These are phyloP conservation scores for Fusarium subglutinans DNA, from an alignment of 2,329 filamentous ascomycete species.

Conservation along the genomic window DNA sequence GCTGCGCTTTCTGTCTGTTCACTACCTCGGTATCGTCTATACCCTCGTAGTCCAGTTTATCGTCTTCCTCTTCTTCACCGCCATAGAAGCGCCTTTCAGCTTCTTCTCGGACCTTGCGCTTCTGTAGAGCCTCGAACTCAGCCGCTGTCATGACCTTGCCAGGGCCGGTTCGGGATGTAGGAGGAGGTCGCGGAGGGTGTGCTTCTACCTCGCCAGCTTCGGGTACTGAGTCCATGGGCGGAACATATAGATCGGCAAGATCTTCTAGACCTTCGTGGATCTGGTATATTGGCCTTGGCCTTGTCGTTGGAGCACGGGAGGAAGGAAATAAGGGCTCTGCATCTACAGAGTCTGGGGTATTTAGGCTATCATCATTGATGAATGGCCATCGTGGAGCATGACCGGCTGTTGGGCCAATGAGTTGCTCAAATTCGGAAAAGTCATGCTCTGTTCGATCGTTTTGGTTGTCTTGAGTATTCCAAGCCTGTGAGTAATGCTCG, in stretches of 20 bases:
- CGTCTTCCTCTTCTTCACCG: conserved; percentile 10
- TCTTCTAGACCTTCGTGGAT: conserved; percentile 9
- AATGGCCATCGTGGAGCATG: conserved; percentile 24
- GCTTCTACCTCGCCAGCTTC: background rate
- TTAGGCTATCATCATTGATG: conserved; percentile 22
- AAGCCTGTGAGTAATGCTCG: conserved; percentile 18
- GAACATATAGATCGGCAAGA: background rate
- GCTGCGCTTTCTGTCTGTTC: background rate
- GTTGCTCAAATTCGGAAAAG: background rate
- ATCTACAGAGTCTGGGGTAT: background rate
- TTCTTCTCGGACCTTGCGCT: background rate
- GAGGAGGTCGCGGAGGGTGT: background rate
- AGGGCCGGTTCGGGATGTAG: background rate
- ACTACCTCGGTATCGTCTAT: conserved; percentile 2
- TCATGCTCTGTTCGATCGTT: background rate
- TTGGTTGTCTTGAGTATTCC: background rate
- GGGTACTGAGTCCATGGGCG: background rate
- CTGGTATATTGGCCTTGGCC: background rate
- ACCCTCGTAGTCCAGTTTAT: conserved; percentile 14
- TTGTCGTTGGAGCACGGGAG: background rate
- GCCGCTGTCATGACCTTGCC: conserved; percentile 21
- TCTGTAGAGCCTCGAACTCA: conserved; percentile 12
- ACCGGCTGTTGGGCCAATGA: background rate
- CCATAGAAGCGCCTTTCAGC: background rate
- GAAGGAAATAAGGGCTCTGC: background rate